Evolutionary conservation across 352 stramenopile species (phyloP), one percentile per base, ranked within the genome.

Genomic region (Globisporangium radiosum): DNA sequence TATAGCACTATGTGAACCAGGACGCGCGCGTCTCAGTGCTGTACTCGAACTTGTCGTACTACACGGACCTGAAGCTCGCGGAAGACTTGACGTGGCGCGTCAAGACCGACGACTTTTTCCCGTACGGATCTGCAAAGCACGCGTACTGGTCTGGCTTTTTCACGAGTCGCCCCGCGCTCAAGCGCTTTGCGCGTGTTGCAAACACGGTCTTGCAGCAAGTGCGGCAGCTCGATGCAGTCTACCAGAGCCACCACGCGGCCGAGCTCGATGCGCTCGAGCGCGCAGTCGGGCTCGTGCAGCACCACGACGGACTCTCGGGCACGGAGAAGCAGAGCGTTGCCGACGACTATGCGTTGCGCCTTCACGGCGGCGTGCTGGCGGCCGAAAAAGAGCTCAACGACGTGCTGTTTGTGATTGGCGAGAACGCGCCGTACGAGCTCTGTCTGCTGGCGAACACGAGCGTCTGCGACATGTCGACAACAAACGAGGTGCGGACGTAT

Each of bases 61-160:
- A 99, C 70, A 99, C 96, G 25, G 75, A 97, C 19, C 71, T 92
- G 47, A 98, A 98, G 74, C 72, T 90, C 37, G 73, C 73, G 1
- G 92, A 97, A 63, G 72, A 72, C 11, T 62, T 90, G 3, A 76
- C 73, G 7, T 97, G 76, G 81, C 75, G 75, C 43, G 72, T 95
- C 33, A 98, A 99, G 68, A 92, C 79, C 4, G 95, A 98, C 51
- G 97, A 99, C 62, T 99, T 99, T 62, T 98, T 99, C 59, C 97
- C 97, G 2, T 99, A 99, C 65, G 86, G 76, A 2, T 96, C 98
- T 45, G 86, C 83, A 44, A 72, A 83, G 44, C 76, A 98, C 63
- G 91, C 93, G 48, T 98, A 98, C 71, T 99, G 97, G 83, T 77
- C 94, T 9, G 96, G 97, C 1, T 99, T 97, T 72, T 99, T 98